Conservation (phyloP, 2,329 filamentous ascomycete genomes). For the Helminthosporium solani region DNA sequence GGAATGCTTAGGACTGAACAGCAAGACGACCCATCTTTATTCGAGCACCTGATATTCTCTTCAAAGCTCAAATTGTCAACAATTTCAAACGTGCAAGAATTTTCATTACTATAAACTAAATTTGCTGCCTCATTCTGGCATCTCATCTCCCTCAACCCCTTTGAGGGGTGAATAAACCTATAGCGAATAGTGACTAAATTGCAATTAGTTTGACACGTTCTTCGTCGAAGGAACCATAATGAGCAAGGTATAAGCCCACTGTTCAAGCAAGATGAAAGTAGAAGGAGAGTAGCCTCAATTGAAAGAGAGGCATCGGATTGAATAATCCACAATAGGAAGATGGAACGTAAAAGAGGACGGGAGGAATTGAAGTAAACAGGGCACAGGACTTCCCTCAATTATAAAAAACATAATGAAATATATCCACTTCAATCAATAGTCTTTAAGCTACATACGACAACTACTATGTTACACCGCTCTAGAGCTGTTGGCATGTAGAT, state of each 20-base stretch:
- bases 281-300: background rate
- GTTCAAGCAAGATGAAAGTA: background rate
- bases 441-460: too few species aligned
- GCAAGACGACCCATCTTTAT: conserved; percentile 22
- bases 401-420: conserved; percentile 15
- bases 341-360: too few species aligned
- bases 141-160: conserved; percentile 38
- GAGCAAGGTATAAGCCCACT: background rate
- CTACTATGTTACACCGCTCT: conserved; percentile 14
- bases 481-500: conserved; percentile 6
- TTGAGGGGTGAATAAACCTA: conserved; percentile 9
- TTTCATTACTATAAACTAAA: conserved; percentile 39
- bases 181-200: conserved; percentile 26
- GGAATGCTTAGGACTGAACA: background rate
- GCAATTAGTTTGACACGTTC: conserved; percentile 24
- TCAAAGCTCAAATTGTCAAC: conserved; percentile 37
- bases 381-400: too few species aligned
- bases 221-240: conserved; percentile 29
- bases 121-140: conserved; percentile 29
- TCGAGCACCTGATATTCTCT: conserved; percentile 34
- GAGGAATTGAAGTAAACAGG: too few species aligned
- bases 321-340: too few species aligned
- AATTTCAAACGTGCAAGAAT: conserved; percentile 38
- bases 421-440: conserved; percentile 17
- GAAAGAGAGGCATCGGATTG: background rate